Evolutionary conservation across 2,329 filamentous ascomycete genomes (phyloP), one percentile per base, ranked within the genome.

Genomic region (Monascus ruber): DNA sequence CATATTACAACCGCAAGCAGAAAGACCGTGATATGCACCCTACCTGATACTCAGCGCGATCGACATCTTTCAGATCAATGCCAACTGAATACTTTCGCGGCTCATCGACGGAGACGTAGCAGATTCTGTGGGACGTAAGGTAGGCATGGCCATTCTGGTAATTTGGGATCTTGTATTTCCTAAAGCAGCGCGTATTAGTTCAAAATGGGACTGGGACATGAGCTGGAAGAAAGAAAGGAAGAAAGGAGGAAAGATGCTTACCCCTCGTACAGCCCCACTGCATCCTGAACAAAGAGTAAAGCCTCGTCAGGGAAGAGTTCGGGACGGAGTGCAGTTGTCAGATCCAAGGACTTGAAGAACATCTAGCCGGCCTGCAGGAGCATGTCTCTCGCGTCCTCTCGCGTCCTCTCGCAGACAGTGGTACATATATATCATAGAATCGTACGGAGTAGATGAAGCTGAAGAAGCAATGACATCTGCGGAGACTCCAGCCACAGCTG

Each of bases 121-220:
- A 98, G 45, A 86, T 79, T 38, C 91, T 83, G 64, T 96, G 89
- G 6, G 91, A 94, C 11, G 91, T 98, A 63, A 98, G 64, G 60
- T 98, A 98, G 40, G 91, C 86, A 67, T 95, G 87, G 37, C 91
- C 91, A 68, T 94, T 86, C 60, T 98, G 91, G 49, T 93, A 86
- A 56, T 88, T 80, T 29, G 85, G 83, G 39, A 98, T 81, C 69
- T 98, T 98, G 70, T 81, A 91, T 69, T 95, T 96, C 51, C 87
- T 94, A 39, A 11, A n/a, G 6, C 11, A 29, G 5, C 9, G n/a
- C 5, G 27, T 8, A 5, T 6, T n/a, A 29, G 2, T 26, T n/a
- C n/a, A 24, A 2, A 2, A 34, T 17, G 17, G 17, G 17, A 17
- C 11, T 31, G 8, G 29, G 8, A 6, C 31, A 33, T 33, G 10